phyloP scores from a whole-genome alignment of 1,284 basidiomycete genomes.

The Cryptococcus hybrid region DNA sequence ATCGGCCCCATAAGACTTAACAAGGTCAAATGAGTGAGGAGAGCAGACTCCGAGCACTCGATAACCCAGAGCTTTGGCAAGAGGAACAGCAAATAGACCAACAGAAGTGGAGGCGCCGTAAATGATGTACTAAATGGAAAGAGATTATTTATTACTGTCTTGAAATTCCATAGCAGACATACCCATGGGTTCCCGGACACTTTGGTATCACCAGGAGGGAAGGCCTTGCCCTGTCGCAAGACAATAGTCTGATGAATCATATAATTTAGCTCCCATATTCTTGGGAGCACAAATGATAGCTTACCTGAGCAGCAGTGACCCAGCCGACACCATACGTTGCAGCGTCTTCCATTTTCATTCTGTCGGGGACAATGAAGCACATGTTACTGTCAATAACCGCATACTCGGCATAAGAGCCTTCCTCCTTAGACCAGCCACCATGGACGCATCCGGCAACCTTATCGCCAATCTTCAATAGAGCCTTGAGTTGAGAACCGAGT shows the following conservation, averaged over 20 bases:
- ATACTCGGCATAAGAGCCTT: conserved; percentile 51
- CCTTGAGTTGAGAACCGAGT: conserved; percentile 43
- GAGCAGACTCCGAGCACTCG: conserved; percentile 52
- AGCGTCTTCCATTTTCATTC: conserved; percentile 47
- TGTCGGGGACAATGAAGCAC: conserved; percentile 27
- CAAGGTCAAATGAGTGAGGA: conserved; percentile 49
- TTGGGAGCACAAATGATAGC: background rate
- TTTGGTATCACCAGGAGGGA: conserved; percentile 31
- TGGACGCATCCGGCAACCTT: conserved; percentile 54
- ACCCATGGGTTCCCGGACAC: conserved; percentile 23
- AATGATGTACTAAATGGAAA: conserved; percentile 39
- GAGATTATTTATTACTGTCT: background rate
- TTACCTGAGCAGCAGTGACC: conserved; percentile 46
- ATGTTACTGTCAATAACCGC: conserved; percentile 36
- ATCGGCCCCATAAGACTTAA: conserved; percentile 53
- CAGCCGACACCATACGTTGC: conserved; percentile 50
- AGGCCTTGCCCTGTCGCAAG: conserved; percentile 24
- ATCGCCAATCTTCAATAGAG: conserved; percentile 50
- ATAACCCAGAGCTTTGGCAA: conserved; percentile 53
- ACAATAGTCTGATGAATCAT: conserved; percentile 37
- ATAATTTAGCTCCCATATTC: too few relatives aligned
- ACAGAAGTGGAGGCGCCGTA: conserved; percentile 54
- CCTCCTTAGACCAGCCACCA: conserved; percentile 47
- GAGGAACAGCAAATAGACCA: conserved; percentile 53
- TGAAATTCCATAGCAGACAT: conserved; percentile 3